Evolutionary conservation across 306 rosid genomes (phyloP), one percentile per base, ranked within the genome.

Genomic region (Cucurbita ficifolia): DNA sequence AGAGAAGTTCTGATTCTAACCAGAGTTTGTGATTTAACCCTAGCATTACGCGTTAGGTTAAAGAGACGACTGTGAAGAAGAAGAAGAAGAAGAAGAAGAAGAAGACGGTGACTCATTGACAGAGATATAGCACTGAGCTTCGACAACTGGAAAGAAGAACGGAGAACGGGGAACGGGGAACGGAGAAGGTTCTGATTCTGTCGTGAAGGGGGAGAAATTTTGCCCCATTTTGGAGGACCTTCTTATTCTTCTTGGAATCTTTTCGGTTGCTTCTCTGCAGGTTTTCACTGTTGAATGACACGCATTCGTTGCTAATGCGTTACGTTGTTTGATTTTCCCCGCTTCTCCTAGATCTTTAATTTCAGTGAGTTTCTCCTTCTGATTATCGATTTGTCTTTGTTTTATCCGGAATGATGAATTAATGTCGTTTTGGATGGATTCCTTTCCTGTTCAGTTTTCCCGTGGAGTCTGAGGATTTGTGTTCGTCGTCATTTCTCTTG

Each of bases 331-430:
- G 76, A 52, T 39, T 38, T 39, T 35, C 24, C 57, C 11, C 46
- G 35, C 22, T 65, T 72, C 78, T 38, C 72, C 76, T 84, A 82
- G 92, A 88, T 87, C 96, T 87, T 69, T 71, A 82, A 54, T 82
- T 81, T 73, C 21, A 83, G 86, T 79, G 82, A 81, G 84, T 88
- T 81, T 58, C 68, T 33, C 55, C 8, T 6, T 67, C 82, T 42
- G 69, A 76, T 79, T 75, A 49, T 49, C 33, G 33, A 0, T 48
- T 19, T 29, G 7, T 16, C 18, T 59, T 59, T 33, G 65, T 33
- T 7, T 3, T 60, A 16, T 57, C 16, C 10, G 18, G 33, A 29
- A 29, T 29, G 33, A 29, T 29, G 33, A 29, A 29, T 29, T 29
- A 29, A 29, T 29, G 3, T 29, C 33, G 29, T 24, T 24, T 24